These are phyloP conservation scores for Mycena haematopus DNA, from an alignment of 768 basidiomycete species.

Conservation along the genomic window DNA sequence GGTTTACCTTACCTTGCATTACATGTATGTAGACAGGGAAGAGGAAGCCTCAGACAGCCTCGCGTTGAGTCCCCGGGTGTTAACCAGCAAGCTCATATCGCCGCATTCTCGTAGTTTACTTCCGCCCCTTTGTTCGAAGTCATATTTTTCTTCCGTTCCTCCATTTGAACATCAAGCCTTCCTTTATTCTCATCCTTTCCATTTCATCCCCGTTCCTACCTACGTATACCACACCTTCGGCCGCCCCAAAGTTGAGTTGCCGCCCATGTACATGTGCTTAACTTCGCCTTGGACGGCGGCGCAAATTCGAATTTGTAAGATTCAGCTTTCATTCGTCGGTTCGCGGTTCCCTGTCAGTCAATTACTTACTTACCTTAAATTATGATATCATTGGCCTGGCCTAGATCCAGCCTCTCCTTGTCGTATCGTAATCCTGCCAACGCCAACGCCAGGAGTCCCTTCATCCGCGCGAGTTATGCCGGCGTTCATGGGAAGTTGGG, in stretches of 20 bases:
- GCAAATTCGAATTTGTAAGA: too few relatives aligned
- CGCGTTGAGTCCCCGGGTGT: not conserved
- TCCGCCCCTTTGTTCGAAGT: not conserved
- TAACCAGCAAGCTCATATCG: not conserved
- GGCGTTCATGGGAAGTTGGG: too few relatives aligned
- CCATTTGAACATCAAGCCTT: not conserved
- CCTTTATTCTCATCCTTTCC: not conserved
- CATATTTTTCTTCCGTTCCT: too few relatives aligned
- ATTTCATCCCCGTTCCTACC: not conserved
- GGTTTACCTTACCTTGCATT: too few relatives aligned
- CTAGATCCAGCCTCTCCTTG: too few relatives aligned
- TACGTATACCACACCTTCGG: not conserved
- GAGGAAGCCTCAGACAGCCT: not conserved
- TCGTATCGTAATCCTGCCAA: too few relatives aligned
- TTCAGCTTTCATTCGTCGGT: too few relatives aligned
- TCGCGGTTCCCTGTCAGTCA: not conserved
- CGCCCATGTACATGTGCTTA: not conserved
- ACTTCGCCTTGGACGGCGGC: too few relatives aligned
- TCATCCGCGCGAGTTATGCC: too few relatives aligned
- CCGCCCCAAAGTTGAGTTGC: not conserved
- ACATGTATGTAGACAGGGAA: not conserved
- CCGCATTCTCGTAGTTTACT: not conserved
- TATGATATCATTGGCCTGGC: not conserved
- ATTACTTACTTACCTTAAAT: not conserved
- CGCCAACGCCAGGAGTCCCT: too few relatives aligned